A percentile compares a stretch with the other conserved stretches of the same genome.
Conservation (phyloP, 1,284 basidiomycete species). For the Ganoderma sinense region DNA sequence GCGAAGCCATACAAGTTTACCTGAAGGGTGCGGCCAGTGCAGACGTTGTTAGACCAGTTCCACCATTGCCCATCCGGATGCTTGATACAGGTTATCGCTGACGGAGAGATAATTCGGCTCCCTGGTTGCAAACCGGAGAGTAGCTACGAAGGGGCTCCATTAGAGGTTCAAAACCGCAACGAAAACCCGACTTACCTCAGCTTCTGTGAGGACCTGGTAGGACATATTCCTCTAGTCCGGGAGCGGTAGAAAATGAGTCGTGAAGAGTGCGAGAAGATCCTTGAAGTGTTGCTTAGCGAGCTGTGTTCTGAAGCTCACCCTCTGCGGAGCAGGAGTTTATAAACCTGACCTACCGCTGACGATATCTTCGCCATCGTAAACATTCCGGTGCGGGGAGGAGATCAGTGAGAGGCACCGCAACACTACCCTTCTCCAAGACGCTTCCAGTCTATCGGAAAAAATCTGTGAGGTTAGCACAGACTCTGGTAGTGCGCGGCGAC, state of each 20-base stretch:
- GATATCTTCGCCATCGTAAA: neutral
- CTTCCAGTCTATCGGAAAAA: neutral
- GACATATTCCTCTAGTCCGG: neutral
- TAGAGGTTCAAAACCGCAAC: neutral
- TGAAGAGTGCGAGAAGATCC: neutral
- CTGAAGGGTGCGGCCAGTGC: neutral
- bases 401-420: neutral
- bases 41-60: neutral
- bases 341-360: neutral
- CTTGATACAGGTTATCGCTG: neutral
- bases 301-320: neutral
- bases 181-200: neutral
- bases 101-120: neutral
- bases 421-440: neutral
- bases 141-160: neutral
- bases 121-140: neutral
- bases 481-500: neutral
- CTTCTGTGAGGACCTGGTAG: neutral
- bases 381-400: neutral
- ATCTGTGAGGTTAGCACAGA: neutral
- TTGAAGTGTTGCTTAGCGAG: neutral
- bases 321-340: neutral
- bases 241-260: neutral
- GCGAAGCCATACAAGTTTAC: neutral
- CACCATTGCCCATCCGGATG: neutral